Evolutionary conservation across 768 basidiomycete genomes (phyloP).

Genomic region (Pleurotus giganteus): DNA sequence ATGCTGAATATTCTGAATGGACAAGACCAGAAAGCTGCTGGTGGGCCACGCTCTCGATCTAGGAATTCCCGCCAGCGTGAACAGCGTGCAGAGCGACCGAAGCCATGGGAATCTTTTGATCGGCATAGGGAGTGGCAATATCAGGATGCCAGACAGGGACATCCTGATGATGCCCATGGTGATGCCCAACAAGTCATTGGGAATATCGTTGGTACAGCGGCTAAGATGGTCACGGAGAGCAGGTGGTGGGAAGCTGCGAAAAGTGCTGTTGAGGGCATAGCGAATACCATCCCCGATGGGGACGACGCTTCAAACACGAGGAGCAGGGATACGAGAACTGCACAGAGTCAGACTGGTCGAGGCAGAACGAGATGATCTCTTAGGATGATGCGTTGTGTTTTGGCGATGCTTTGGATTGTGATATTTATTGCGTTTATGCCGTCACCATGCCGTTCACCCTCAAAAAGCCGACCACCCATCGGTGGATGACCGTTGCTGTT

Average conservation of each 20-base stretch:
- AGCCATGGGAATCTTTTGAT: conserved; percentile 68
- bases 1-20: conserved; percentile 43
- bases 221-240: conserved; percentile 21
- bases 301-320: neutral
- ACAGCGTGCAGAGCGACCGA: conserved; percentile 30
- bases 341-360: conserved; percentile 1
- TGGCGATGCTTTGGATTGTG: neutral
- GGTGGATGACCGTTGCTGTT: too few relatives aligned
- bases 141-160: conserved; percentile 17
- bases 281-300: neutral
- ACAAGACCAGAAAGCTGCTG: conserved; percentile 27
- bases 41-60: conserved; percentile 21
- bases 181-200: conserved; percentile 47
- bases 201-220: conserved; percentile 34
- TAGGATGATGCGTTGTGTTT: neutral
- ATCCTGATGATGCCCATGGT: conserved; percentile 19
- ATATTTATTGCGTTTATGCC: neutral
- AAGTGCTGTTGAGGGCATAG: conserved; percentile 15
- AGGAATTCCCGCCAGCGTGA: conserved; percentile 15
- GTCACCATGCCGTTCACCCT: too few relatives aligned
- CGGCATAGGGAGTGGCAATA: conserved; percentile 61
- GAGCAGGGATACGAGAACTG: neutral
- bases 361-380: conserved; percentile 4
- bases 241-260: conserved; percentile 32
- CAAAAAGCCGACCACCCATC: too few relatives aligned